Evolutionary conservation across 1,139 yeast genomes (phyloP), one percentile per base, ranked within the genome.

Genomic region (Trichomonascaceae sp.): DNA sequence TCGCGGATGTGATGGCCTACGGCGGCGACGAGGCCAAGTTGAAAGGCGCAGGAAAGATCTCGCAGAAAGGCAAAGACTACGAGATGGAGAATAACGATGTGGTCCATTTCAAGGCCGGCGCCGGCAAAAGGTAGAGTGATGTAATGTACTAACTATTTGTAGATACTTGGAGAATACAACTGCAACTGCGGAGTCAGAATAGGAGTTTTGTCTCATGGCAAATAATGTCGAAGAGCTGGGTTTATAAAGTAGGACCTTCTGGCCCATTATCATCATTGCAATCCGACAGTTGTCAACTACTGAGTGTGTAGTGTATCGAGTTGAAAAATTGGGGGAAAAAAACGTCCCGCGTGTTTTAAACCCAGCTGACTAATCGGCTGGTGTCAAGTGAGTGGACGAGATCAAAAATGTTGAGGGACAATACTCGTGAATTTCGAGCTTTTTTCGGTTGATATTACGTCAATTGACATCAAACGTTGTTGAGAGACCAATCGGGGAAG

Each of bases 11-110:
- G 11, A 42, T 54, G 3, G 45, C 37, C 4, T 34, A 30, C 13
- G 32, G 41, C 4, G 64, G 62, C 13, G 50, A 56, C 36, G 60
- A 56, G 26, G 32, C 43, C 4, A 38, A 33, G 15, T 40, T 57
- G 15, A 44, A 45, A 23, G 33, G 47, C 4, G 41, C 45, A 3
- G 62, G 60, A 13, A 51, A 51, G 37, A 32, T 56, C 4, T 44
- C 38, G 4, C 44, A 47, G 16, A 54, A 56, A 38, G 94, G 94
- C 2, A 82, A 80, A 51, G 73, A 69, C 38, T 81, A 82, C 48
- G 52, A 63, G 2, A 72, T 82, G 29, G 79, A 77, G 48, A 93
- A 82, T 50, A 87, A 92, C 8, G 94, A 84, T 52, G 67, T 81
- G 17, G 56, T 78, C 27, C 58, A 74, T 18, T 73, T 82, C 50